Conservation (phyloP, 1,139 yeast species). For the Geotrichum bryndzae region DNA sequence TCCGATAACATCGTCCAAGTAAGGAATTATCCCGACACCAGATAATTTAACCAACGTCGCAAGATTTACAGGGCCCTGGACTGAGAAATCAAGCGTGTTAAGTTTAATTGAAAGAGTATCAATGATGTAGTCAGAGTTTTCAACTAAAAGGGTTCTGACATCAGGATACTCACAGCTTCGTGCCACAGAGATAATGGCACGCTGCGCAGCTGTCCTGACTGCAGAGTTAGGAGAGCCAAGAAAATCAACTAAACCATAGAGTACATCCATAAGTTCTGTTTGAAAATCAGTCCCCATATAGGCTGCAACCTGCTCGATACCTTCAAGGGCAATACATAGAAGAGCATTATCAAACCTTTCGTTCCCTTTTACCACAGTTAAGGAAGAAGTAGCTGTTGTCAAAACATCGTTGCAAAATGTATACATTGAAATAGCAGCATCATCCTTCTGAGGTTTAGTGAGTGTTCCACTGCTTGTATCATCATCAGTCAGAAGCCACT, state of each 20-base stretch:
- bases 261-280: slow-evolving; percentile 47
- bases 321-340: slow-evolving; percentile 30
- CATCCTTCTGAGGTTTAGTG: slow-evolving; percentile 5
- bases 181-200: slow-evolving; percentile 45
- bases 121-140: slow-evolving; percentile 73
- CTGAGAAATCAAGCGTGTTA: slow-evolving; percentile 63
- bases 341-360: slow-evolving; percentile 3
- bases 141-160: slow-evolving; percentile 48
- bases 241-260: slow-evolving; percentile 52
- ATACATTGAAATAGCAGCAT: slow-evolving; percentile 12
- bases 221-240: slow-evolving; percentile 45
- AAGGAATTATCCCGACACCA: slow-evolving; percentile 60
- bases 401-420: slow-evolving; percentile 7
- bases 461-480: not conserved
- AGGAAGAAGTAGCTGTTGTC: not conserved
- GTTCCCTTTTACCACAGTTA: not conserved
- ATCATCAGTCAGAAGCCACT: slow-evolving; percentile 13
- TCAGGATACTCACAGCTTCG: slow-evolving; percentile 52
- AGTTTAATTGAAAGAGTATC: slow-evolving; percentile 68
- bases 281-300: slow-evolving; percentile 41
- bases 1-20: slow-evolving; percentile 63
- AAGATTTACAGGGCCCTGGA: slow-evolving; percentile 65
- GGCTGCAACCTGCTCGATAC: slow-evolving; percentile 40
- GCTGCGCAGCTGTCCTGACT: slow-evolving; percentile 45
- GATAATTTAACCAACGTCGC: slow-evolving; percentile 62